Conservation (phyloP, 2,329 filamentous ascomycete species). For the Fusarium sp. region DNA sequence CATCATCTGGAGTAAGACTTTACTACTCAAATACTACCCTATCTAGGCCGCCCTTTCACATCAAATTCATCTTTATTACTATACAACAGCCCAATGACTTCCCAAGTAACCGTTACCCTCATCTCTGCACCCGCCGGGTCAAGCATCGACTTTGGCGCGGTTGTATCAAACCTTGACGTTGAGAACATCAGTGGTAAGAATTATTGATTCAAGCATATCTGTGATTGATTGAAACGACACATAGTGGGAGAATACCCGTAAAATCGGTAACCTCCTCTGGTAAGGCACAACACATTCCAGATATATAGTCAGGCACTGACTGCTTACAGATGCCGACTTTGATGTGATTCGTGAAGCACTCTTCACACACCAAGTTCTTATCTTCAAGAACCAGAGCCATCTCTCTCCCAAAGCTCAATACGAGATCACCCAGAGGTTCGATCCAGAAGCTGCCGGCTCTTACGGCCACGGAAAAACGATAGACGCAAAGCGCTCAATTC, state of each 20-base stretch:
- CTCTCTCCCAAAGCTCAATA: constrained; percentile 80
- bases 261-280: constrained; percentile 73
- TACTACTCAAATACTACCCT: neutral
- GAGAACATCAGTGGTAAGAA: constrained; percentile 74
- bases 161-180: constrained; percentile 70
- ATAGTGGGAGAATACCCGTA: constrained; percentile 68
- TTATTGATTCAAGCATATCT: neutral
- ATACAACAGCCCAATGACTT: constrained; percentile 35
- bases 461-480: constrained; percentile 86
- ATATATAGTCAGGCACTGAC: constrained; percentile 36
- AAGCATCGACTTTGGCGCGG: constrained; percentile 71
- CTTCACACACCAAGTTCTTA: constrained; percentile 77
- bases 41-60: neutral
- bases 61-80: no score
- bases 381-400: constrained; percentile 77
- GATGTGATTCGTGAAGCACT: constrained; percentile 74
- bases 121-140: constrained; percentile 56
- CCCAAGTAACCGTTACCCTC: constrained; percentile 55
- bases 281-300: constrained; percentile 53
- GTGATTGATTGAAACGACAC: constrained; percentile 21
- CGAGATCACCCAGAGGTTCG: constrained; percentile 80
- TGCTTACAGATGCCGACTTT: constrained; percentile 72
- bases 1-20: neutral
- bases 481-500: constrained; percentile 73
- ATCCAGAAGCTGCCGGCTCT: constrained; percentile 72